A percentile compares a stretch with the other conserved stretches of the same genome.
phyloP scores from a whole-genome alignment of 306 rosid genomes.

The Castanospermum australe region DNA sequence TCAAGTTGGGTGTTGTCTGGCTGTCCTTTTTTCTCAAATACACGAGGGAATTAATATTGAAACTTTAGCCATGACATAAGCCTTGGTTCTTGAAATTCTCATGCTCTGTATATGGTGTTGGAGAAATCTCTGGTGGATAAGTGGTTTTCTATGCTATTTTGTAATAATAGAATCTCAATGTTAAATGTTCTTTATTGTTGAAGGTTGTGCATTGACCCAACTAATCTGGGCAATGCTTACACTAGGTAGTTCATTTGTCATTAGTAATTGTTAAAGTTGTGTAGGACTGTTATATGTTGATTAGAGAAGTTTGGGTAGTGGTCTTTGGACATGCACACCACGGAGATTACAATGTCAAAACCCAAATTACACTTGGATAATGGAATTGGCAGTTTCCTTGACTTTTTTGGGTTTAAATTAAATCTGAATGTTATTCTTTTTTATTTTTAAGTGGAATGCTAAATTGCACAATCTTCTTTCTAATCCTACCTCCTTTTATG shows the following conservation, averaged over 20 bases:
- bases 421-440: too few relatives aligned
- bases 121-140: neutral
- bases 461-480: neutral
- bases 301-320: neutral
- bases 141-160: too few relatives aligned
- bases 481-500: neutral
- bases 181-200: neutral
- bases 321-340: neutral
- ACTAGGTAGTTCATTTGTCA: neutral
- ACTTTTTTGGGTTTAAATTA: too few relatives aligned
- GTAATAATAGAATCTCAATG: too few relatives aligned
- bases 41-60: neutral
- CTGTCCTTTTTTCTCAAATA: neutral
- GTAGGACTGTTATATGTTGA: neutral
- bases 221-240: neutral
- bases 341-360: too few relatives aligned
- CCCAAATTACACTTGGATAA: too few relatives aligned
- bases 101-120: neutral
- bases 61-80: constrained; percentile 14
- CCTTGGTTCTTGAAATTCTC: neutral
- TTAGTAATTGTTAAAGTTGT: neutral
- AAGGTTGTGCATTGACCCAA: neutral
- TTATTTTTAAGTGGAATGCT: neutral
- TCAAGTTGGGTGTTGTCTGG: constrained; percentile 21
- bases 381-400: neutral